Base-by-base conservation (phyloP, 352 stramenopile genomes). In the Pythium scleroteichum region DNA sequence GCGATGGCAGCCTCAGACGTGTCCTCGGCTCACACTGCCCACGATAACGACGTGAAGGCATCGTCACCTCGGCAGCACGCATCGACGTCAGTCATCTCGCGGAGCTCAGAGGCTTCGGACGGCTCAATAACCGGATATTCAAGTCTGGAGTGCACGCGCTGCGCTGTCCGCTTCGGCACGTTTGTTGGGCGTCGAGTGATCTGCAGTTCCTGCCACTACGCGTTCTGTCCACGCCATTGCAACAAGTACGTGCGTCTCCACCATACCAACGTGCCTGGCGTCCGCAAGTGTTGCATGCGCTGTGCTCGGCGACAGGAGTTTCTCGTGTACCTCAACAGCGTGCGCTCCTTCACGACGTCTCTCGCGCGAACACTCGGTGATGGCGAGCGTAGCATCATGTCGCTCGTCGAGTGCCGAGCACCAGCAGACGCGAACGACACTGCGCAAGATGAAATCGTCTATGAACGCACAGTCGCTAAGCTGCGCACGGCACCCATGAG, bases 201-300 rank as follows among this genome's bases (percentile, higher is more conserved):
- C n/a, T 92, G 83, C 53, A 67, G 68, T 17, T 88, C 75, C 4
- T 92, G 83, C 49, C 69, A 73, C 1, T 53, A 69, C 7, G 64
- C 78, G 7, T 90, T 89, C 57, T 92, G 83, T 32, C 73, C 72
- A 14, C 69, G 76, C 40, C 80, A 92, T 42, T 92, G 83, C 41
- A 73, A 70, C 32, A 62, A 66, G n/a, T 69, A 69, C 19, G 62
- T 88, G 2, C 77, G 72, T 20, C 56, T 92, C 9, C 59, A 73
- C 2, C 78, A 86, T 39, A 47, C 88, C 2, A 75, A 62, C 4
- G 54, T 75, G 2, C 66, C 64, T 7, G 57, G 71, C 1, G 55
- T 70, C 3, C 68, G 75, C 16, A 69, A 72, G 16, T 88, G 80
- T 48, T 92, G 83, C 33, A 62, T 72, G 27, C 61, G 75, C 3